Base-by-base conservation (phyloP, 306 rosid species). In the Vigna trinervia region DNA sequence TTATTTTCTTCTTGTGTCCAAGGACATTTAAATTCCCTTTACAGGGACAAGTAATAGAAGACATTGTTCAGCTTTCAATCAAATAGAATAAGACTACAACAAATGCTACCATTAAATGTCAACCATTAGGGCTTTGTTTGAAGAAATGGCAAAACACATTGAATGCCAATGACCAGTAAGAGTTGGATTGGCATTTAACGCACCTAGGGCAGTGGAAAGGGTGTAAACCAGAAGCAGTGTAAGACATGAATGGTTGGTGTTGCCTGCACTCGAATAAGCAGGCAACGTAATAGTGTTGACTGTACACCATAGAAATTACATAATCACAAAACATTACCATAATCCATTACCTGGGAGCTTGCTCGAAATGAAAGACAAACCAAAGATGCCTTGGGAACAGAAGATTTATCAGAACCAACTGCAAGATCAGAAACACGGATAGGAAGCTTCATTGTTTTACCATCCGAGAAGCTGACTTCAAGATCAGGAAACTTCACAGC, bases 351-450 rank as follows among this genome's bases (percentile, higher is more conserved):
- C 97, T 86, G 88, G 36, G 97, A 87, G 89, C 56, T 90, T 78
- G 94, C 93, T 71, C 97, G 94, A 85, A 95, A 95, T 66, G 90
- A 80, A 81, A 95, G 92, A 73, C 97, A 89, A 17, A 90, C 32
- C 73, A 95, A 84, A 70, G 97, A 77, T 51, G 93, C 97, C 79
- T 76, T 87, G 12, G 91, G 92, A 60, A 87, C 68, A 19, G 74
- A 61, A 12, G 82, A 69, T 51, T 73, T 83, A 48, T 78, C 84
- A 34, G 83, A 77, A 77, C 69, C 84, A 54, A 63, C 84, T n/a
- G 46, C 78, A 46, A 70, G 51, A 70, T 75, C 89, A 64, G 62
- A 74, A 62, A 68, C 58, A 76, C 72, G 82, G 71, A 84, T 23
- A 8, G 98, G 98, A 54, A 94, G 92, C 85, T 92, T 94, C 75